Percentiles rank a stretch among this genome's conserved stretches.
These are phyloP conservation scores for Skeletonema grethae DNA, from an alignment of 108 stramenopile genomes.

Conservation along the genomic window DNA sequence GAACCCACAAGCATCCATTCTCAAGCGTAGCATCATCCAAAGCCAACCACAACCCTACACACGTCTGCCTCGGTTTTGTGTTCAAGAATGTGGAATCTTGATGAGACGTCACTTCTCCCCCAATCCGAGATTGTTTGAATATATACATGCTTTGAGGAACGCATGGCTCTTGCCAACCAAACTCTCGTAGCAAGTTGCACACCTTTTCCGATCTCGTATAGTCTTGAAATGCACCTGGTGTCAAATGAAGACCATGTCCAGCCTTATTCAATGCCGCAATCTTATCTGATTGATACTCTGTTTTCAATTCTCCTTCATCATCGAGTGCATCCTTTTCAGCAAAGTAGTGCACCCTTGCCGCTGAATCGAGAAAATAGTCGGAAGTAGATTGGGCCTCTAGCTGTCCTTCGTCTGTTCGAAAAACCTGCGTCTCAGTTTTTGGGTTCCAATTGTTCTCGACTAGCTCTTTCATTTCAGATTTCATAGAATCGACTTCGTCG, in stretches of 20 bases:
- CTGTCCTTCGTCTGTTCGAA: slow-evolving; percentile 82
- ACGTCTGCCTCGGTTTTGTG: slow-evolving; percentile 88
- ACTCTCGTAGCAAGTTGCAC: slow-evolving; percentile 50
- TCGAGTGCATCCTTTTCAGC: slow-evolving; percentile 78
- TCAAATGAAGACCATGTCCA: slow-evolving; percentile 88
- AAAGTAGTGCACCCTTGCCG: slow-evolving; percentile 80
- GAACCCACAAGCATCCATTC: slow-evolving; percentile 95
- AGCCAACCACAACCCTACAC: slow-evolving; percentile 92
- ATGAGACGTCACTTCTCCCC: slow-evolving; percentile 90
- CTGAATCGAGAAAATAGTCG: slow-evolving; percentile 89
- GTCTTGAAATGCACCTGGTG: slow-evolving; percentile 61
- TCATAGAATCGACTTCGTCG: slow-evolving; percentile 59
- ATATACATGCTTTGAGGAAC: slow-evolving; percentile 96
- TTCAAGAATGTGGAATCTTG: slow-evolving; percentile 94
- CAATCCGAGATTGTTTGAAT: slow-evolving; percentile 84
- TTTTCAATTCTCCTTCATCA: slow-evolving; percentile 42
- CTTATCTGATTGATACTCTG: slow-evolving; percentile 53
- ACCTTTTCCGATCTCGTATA: slow-evolving; percentile 70
- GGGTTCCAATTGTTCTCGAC: slow-evolving; percentile 70
- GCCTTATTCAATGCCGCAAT: slow-evolving; percentile 87
- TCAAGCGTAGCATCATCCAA: slow-evolving; percentile 89
- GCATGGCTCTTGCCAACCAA: slow-evolving; percentile 87
- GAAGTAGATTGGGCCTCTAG: slow-evolving; percentile 66
- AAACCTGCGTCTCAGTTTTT: slow-evolving; percentile 42
- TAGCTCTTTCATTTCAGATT: slow-evolving; percentile 59